Evolutionary conservation across 108 stramenopile species (phyloP).

Genomic region (Pseudonitzschia multistriata): DNA sequence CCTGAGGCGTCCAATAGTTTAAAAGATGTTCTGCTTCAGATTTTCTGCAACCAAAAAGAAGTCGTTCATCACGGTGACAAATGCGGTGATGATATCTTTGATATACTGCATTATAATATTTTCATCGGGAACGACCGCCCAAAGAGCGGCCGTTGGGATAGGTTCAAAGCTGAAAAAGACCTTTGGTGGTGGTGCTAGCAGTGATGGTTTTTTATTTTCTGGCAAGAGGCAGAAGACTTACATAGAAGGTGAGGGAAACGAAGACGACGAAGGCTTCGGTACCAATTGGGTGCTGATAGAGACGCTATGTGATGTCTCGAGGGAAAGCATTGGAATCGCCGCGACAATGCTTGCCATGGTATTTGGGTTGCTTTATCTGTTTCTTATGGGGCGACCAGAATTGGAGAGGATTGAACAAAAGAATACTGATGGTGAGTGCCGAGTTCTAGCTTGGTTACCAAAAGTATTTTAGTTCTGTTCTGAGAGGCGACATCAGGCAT

Average conservation of each 20-base stretch:
- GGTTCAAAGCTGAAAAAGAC: constrained; percentile 1
- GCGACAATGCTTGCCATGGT: not conserved
- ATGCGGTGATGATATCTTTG: not conserved
- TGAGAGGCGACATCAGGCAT: not conserved
- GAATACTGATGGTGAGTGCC: constrained; percentile 5
- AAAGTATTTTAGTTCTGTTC: not conserved
- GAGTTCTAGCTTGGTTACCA: constrained; percentile 10
- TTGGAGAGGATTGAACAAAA: constrained; percentile 2
- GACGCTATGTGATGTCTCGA: not conserved
- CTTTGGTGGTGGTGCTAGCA: not conserved
- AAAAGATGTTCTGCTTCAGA: no score
- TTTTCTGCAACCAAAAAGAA: not conserved
- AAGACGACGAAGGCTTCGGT: not conserved
- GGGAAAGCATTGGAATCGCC: constrained; percentile 4
- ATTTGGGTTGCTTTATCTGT: constrained; percentile 12
- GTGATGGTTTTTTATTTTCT: not conserved
- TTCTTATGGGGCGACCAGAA: not conserved
- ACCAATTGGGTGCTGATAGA: constrained; percentile 1
- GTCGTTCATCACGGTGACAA: not conserved
- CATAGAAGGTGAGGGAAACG: not conserved
- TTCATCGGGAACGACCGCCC: not conserved
- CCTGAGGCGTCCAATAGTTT: no score
- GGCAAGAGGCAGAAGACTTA: not conserved
- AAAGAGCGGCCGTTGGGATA: constrained; percentile 12
- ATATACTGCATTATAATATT: not conserved